These are phyloP conservation scores for Dioscorea dumetorum DNA, from an alignment of 106 monocot species.

Conservation along the genomic window DNA sequence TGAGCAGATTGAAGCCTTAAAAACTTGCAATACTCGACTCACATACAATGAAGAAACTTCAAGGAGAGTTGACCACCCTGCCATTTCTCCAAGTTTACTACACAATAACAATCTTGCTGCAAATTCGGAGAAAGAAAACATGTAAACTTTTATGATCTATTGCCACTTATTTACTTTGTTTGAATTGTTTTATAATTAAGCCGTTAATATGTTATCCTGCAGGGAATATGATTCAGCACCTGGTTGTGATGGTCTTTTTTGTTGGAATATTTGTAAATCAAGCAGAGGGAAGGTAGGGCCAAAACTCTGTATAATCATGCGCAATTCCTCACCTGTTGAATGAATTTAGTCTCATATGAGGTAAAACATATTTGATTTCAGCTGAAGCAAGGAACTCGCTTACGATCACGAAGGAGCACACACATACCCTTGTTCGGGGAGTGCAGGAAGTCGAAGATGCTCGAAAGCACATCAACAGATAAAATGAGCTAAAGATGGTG, in stretches of 20 bases:
- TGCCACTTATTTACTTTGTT: background rate
- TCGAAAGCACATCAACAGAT: slow-evolving; percentile 17
- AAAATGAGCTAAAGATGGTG: background rate
- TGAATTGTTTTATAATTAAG: background rate
- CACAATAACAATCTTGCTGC: slow-evolving; percentile 38
- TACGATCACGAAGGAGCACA: slow-evolving; percentile 15
- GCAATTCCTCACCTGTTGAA: no score
- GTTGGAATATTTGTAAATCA: slow-evolving; percentile 44
- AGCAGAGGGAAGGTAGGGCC: slow-evolving; percentile 25
- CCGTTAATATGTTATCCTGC: slow-evolving; percentile 9
- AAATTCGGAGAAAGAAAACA: slow-evolving; percentile 37
- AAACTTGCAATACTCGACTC: slow-evolving; percentile 16
- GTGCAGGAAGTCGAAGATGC: slow-evolving; percentile 21
- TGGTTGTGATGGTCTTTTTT: slow-evolving; percentile 51
- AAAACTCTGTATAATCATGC: no score
- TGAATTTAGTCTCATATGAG: background rate
- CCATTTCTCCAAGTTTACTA: slow-evolving; percentile 62
- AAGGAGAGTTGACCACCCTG: slow-evolving; percentile 14
- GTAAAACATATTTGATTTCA: slow-evolving; percentile 1
- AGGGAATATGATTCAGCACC: slow-evolving; percentile 67
- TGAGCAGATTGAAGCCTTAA: slow-evolving; percentile 27
- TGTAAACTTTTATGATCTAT: slow-evolving; percentile 25
- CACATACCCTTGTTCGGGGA: slow-evolving; percentile 28
- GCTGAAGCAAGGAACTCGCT: slow-evolving; percentile 33
- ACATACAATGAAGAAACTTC: slow-evolving; percentile 4